Percentiles rank a stretch among this genome's conserved stretches.
phyloP scores from a whole-genome alignment of 805 yeast genomes.

The Cyberlindnera mrakii region DNA sequence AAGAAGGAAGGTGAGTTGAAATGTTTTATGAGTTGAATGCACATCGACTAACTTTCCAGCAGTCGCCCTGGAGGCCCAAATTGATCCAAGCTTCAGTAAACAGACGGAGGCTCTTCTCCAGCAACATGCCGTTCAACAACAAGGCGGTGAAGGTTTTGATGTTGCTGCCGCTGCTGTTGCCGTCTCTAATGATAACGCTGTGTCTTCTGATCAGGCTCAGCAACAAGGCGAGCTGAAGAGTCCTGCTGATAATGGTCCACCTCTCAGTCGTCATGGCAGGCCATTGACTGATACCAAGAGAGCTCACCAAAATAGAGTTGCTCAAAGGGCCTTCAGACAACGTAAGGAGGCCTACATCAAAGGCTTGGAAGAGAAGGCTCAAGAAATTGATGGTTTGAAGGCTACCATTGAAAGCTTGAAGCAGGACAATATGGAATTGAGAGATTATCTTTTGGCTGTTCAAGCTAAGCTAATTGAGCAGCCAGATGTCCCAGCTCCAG shows the following conservation, averaged over 20 bases:
- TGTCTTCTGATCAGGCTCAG: neutral
- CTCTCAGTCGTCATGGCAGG: slow-evolving; percentile 20
- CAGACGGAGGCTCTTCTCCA: slow-evolving; percentile 10
- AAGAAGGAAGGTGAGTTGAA: slow-evolving; percentile 12
- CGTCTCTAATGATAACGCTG: slow-evolving; percentile 12
- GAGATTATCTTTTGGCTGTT: slow-evolving; percentile 65
- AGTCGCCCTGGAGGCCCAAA: slow-evolving; percentile 21
- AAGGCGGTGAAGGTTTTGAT: slow-evolving; percentile 18
- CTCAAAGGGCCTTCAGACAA: slow-evolving; percentile 86
- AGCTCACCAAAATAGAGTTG: slow-evolving; percentile 87
- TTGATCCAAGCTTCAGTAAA: slow-evolving; percentile 26
- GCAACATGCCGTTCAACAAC: slow-evolving; percentile 11
- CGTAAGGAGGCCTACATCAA: slow-evolving; percentile 77
- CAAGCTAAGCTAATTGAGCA: slow-evolving; percentile 59
- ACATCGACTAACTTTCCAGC: neutral
- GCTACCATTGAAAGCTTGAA: slow-evolving; percentile 62
- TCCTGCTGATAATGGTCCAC: slow-evolving; percentile 1
- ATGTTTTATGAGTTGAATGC: neutral
- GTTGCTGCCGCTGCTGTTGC: slow-evolving; percentile 34
- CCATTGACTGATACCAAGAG: slow-evolving; percentile 65
- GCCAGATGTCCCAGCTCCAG: slow-evolving; percentile 38
- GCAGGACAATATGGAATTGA: slow-evolving; percentile 62
- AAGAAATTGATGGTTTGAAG: slow-evolving; percentile 54
- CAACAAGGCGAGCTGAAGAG: slow-evolving; percentile 5
- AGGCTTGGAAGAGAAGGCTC: slow-evolving; percentile 68